Conservation (phyloP, 2,329 filamentous ascomycete species). For the Pseudocercospora eumusae region DNA sequence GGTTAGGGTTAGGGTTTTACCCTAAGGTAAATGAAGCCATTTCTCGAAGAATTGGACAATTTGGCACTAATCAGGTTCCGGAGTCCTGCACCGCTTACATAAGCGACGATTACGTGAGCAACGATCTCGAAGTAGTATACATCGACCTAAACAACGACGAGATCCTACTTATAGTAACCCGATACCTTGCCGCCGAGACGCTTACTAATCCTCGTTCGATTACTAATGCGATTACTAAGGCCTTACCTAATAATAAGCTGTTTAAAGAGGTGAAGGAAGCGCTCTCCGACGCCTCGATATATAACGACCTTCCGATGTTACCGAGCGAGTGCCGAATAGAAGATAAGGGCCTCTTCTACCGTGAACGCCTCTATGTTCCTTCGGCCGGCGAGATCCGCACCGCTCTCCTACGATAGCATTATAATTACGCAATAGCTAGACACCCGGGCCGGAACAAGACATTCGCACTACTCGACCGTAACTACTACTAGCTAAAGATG, state of each 20-base stretch:
- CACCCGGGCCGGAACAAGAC: too few species aligned
- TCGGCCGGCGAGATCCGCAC: too few species aligned
- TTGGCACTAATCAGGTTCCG: neutral
- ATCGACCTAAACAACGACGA: neutral
- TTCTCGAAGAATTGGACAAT: neutral
- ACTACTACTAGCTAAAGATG: too few species aligned
- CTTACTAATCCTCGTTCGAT: neutral
- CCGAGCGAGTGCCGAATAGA: too few species aligned
- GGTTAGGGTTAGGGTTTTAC: neutral
- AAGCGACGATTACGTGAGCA: neutral
- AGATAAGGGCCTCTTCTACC: too few species aligned
- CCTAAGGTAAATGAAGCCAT: neutral
- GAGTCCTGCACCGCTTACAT: neutral
- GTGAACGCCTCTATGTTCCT: too few species aligned
- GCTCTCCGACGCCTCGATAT: too few species aligned
- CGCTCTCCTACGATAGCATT: too few species aligned
- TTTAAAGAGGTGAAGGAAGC: too few species aligned
- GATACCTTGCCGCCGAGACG: neutral
- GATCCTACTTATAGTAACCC: neutral
- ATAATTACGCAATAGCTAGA: neutral
- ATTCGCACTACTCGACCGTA: too few species aligned
- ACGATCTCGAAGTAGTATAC: neutral
- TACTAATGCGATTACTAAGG: neutral
- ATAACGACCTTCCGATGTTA: too few species aligned
- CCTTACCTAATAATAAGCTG: neutral